Evolutionary conservation across 2,329 filamentous ascomycete species (phyloP).

Genomic region (Lachnellula hyalina): DNA sequence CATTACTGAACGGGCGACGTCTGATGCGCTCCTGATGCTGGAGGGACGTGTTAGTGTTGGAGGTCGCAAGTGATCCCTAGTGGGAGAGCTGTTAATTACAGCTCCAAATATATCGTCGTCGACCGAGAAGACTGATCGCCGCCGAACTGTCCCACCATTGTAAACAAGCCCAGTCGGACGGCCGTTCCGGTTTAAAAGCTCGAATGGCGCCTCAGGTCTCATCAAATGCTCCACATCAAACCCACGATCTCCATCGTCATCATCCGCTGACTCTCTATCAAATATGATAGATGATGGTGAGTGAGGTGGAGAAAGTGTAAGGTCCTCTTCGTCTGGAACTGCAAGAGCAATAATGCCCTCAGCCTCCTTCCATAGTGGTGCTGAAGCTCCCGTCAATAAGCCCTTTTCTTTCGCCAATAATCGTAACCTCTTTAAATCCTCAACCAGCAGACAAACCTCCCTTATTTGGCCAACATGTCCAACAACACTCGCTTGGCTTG

Average conservation of each 20-base stretch:
- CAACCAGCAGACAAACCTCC: conserved; percentile 75
- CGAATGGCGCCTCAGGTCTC: conserved; percentile 46
- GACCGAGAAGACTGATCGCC: conserved; percentile 58
- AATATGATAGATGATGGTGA: conserved; percentile 37
- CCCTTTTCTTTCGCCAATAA: conserved; percentile 63
- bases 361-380: conserved; percentile 69
- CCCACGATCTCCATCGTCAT: conserved; percentile 35
- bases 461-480: conserved; percentile 79
- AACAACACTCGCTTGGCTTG: conserved; percentile 75
- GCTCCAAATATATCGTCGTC: conserved; percentile 61
- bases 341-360: conserved; percentile 86
- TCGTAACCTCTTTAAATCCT: conserved; percentile 74
- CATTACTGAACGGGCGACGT: conserved; percentile 55
- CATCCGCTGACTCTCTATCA: conserved; percentile 38
- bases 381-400: conserved; percentile 55
- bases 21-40: conserved; percentile 35
- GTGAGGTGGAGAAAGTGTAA: conserved; percentile 24
- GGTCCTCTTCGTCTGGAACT: conserved; percentile 58
- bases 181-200: conserved; percentile 21
- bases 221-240: conserved; percentile 39
- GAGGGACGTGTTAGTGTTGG: conserved; percentile 21
- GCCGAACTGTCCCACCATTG: conserved; percentile 46
- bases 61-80: conserved; percentile 34
- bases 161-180: conserved; percentile 34
- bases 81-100: conserved; percentile 18